A percentile compares a stretch with the other conserved stretches of the same genome.
phyloP scores from a whole-genome alignment of 805 yeast species.

The Wickerhamiella australiensis region DNA sequence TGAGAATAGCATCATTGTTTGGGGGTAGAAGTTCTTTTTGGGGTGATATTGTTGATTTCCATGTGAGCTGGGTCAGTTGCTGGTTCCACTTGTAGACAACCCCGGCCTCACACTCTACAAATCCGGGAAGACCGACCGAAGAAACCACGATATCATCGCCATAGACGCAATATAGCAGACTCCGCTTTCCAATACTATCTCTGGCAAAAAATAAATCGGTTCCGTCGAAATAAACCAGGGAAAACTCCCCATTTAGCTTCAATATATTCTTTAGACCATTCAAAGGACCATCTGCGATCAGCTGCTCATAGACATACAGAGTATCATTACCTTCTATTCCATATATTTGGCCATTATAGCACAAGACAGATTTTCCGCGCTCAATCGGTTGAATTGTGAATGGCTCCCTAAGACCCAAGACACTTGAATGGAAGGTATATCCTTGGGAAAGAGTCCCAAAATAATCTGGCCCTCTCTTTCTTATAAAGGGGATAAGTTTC shows the following conservation, averaged over 20 bases:
- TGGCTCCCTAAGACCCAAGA: constrained; percentile 70
- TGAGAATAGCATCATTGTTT: neutral
- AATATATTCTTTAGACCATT: neutral
- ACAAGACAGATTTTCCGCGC: constrained; percentile 35
- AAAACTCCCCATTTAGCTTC: constrained; percentile 58
- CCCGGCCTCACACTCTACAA: constrained; percentile 22
- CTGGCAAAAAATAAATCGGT: constrained; percentile 59
- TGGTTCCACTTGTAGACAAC: constrained; percentile 12
- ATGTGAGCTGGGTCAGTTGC: neutral
- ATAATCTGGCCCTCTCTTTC: constrained; percentile 26
- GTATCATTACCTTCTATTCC: constrained; percentile 54
- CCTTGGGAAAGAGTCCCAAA: constrained; percentile 9
- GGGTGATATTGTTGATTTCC: neutral
- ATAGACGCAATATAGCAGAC: constrained; percentile 40
- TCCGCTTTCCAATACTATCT: constrained; percentile 71
- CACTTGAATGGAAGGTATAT: constrained; percentile 34
- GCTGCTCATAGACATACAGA: constrained; percentile 34
- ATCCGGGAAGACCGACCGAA: constrained; percentile 15
- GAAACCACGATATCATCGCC: constrained; percentile 18
- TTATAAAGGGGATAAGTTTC: constrained; percentile 5
- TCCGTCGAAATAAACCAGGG: constrained; percentile 39
- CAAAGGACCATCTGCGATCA: constrained; percentile 31
- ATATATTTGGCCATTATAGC: constrained; percentile 88
- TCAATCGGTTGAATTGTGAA: constrained; percentile 60
- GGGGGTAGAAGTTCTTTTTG: neutral